A percentile compares a stretch with the other conserved stretches of the same genome.
Conservation (phyloP, 108 stramenopile genomes). For the Hondaea fermentalgiana region DNA sequence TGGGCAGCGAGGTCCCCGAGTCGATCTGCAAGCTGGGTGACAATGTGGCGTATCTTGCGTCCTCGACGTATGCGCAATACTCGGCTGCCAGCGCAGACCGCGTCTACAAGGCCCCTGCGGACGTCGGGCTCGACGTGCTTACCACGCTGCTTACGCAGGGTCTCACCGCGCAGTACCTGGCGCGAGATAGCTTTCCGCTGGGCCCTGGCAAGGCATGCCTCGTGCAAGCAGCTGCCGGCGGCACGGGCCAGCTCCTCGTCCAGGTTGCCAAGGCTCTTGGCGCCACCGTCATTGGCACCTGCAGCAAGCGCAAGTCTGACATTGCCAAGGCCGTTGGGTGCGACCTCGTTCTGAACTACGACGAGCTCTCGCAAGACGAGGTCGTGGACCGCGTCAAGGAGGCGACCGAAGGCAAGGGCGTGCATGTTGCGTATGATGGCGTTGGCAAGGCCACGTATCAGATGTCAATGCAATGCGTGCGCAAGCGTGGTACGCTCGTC, state of each 20-base stretch:
- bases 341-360: slow-evolving; percentile 67
- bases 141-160: slow-evolving; percentile 65
- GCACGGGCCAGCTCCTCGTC: slow-evolving; percentile 74
- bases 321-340: slow-evolving; percentile 46
- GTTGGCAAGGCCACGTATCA: slow-evolving; percentile 68
- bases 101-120: slow-evolving; percentile 54
- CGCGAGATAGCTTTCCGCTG: background rate
- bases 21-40: slow-evolving; percentile 48
- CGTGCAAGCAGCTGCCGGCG: slow-evolving; percentile 45
- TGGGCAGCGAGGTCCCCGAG: background rate
- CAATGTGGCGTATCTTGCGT: slow-evolving; percentile 54
- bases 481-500: slow-evolving; percentile 65
- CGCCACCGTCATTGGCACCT: slow-evolving; percentile 70
- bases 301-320: slow-evolving; percentile 53
- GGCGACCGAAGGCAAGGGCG: slow-evolving; percentile 56
- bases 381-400: slow-evolving; percentile 56
- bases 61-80: slow-evolving; percentile 62
- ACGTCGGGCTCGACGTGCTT: slow-evolving; percentile 44
- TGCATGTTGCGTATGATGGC: slow-evolving; percentile 59
- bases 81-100: slow-evolving; percentile 57
- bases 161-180: slow-evolving; percentile 38
- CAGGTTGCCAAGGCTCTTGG: slow-evolving; percentile 70
- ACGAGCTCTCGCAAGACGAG: slow-evolving; percentile 68
- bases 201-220: background rate
- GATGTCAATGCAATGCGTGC: slow-evolving; percentile 61